Conservation (phyloP, 352 stramenopile species). For the Phytophthora cryptogea region DNA sequence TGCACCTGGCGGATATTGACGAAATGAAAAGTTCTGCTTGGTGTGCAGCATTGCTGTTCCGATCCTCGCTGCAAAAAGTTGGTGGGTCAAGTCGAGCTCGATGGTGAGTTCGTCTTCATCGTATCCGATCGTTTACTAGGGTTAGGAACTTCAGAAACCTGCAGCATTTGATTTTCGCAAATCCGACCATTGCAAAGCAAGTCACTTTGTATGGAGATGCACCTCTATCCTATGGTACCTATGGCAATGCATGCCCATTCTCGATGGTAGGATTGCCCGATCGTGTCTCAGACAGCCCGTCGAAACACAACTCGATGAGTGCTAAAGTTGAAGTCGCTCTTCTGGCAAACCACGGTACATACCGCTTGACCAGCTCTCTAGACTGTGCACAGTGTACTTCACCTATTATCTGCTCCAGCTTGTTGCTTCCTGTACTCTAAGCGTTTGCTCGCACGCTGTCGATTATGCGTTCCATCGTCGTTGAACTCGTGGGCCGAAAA, state of each 20-base stretch:
- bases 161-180: constrained; percentile 1
- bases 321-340: neutral
- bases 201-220: neutral
- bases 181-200: neutral
- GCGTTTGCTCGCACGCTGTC: neutral
- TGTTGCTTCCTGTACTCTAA: neutral
- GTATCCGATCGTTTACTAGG: constrained; percentile 25
- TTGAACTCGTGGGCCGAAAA: neutral
- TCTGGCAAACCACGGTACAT: neutral
- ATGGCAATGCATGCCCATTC: neutral
- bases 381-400: constrained; percentile 4
- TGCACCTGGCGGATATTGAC: constrained; percentile 6
- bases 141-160: constrained; percentile 17
- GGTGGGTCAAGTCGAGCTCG: constrained; percentile 1
- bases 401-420: constrained; percentile 2
- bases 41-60: constrained; percentile 2
- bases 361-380: neutral
- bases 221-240: neutral
- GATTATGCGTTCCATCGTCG: neutral
- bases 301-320: neutral
- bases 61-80: constrained; percentile 8
- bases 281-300: neutral
- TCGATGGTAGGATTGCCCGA: neutral
- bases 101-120: constrained; percentile 21
- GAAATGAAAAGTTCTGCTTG: constrained; percentile 24